Evolutionary conservation across 2,329 filamentous ascomycete genomes (phyloP), one percentile per base, ranked within the genome.

Genomic region (Dactylellina leptospora): DNA sequence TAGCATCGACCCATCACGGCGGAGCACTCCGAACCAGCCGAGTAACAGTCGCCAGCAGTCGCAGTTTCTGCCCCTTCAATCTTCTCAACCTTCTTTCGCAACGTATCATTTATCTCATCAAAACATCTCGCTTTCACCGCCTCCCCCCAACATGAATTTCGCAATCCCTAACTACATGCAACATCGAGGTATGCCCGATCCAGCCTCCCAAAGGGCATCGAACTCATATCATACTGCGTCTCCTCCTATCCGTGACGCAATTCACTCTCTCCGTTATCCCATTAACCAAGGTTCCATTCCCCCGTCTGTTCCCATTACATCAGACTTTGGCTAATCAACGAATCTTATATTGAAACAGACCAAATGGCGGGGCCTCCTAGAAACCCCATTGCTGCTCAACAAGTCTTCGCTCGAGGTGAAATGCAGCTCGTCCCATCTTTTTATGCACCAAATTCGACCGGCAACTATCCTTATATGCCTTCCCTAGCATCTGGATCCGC

Each of bases 11-110:
- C 58, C 42, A 18, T 62, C 64, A 16, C 33, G 56, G 47, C 64
- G 50, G 20, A 25, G 50, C 30, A 70, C 64, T 18, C 64, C 64
- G 28, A 70, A 62, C 33, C 64, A 70, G 38, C 64, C 50, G 55
- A 62, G 20, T 51, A 61, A 48, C 16, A 61, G 30, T 9, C 50
- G 55, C 8, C 40, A 45, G n/a, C 63, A 38, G 25, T 54, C 62
- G 16, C 36, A 58, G 4, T 51, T 68, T n/a, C 20, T 44, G 11
- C 45, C 62, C 30, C 18, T 59, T 18, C 53, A 54, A 20, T 54
- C 45, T 47, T 28, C 45, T 6, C 63, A 69, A 36, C 55, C 13
- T 6, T 47, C 51, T 11, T 70, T 61, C 25, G 18, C 48, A 40
- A 11, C 48, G 4, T 62, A 61, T 45, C 48, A 48, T 13, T 42